phyloP scores from a whole-genome alignment of 2,329 filamentous ascomycete species.

The Microascus cirrosus region DNA sequence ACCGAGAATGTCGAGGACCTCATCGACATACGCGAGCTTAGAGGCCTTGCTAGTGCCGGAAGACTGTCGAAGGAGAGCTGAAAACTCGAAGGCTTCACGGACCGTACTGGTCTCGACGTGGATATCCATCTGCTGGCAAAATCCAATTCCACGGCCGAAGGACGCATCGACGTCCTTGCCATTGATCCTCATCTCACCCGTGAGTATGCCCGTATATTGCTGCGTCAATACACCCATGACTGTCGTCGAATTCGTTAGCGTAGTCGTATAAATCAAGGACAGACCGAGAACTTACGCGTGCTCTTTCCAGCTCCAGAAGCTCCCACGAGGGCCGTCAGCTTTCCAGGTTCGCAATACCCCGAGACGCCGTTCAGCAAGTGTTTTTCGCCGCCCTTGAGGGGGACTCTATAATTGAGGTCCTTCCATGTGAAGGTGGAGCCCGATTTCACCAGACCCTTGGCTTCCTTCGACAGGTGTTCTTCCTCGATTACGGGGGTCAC shows the following conservation, averaged over 20 bases:
- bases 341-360: constrained; percentile 3
- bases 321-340: background rate
- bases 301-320: background rate
- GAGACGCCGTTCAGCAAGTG: constrained; percentile 3
- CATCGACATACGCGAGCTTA: background rate
- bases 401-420: constrained; percentile 4
- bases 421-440: constrained; percentile 14
- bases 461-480: background rate
- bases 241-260: background rate
- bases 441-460: background rate
- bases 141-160: background rate
- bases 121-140: background rate
- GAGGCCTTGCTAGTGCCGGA: background rate
- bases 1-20: background rate
- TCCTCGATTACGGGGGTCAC: no score
- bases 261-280: background rate
- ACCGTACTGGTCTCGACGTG: background rate
- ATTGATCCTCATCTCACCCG: background rate
- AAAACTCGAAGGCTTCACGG: background rate
- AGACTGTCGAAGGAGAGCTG: background rate
- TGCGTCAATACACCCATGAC: constrained; percentile 6
- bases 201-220: background rate
- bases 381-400: constrained; percentile 2
- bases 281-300: background rate
- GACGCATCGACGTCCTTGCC: background rate